Conservation (phyloP, 495 filamentous ascomycete genomes). For the Cercophora newfieldiana region DNA sequence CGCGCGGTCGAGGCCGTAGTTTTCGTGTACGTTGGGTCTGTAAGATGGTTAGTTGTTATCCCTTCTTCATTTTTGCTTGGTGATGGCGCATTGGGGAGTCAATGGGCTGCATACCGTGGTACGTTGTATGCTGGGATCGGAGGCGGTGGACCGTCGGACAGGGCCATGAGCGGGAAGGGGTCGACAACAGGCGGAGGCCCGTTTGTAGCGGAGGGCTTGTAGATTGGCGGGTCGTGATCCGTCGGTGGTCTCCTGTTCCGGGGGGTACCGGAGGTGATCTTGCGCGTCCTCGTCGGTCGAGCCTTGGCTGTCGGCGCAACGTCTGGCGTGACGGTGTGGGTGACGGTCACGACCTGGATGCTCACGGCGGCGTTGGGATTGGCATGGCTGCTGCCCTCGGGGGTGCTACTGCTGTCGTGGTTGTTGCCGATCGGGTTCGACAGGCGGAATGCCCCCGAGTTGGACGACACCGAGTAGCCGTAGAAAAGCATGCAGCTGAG, state of each 20-base stretch:
- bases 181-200: slow-evolving; percentile 35
- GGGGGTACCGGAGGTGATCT: not conserved
- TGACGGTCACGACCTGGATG: not conserved
- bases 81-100: not conserved
- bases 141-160: slow-evolving; percentile 29
- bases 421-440: slow-evolving; percentile 25
- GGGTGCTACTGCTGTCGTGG: not conserved
- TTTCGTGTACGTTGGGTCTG: slow-evolving; percentile 30
- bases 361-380: not conserved
- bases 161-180: slow-evolving; percentile 37
- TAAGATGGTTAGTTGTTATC: not conserved
- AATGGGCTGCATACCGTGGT: slow-evolving; percentile 23
- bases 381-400: not conserved
- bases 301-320: not conserved
- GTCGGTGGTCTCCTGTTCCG: slow-evolving; percentile 26
- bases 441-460: slow-evolving; percentile 25
- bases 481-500: slow-evolving; percentile 27
- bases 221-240: slow-evolving; percentile 35
- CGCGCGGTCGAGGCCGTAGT: slow-evolving; percentile 35
- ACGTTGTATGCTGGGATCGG: slow-evolving; percentile 46
- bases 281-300: not conserved
- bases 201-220: slow-evolving; percentile 35
- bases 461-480: slow-evolving; percentile 22
- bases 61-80: not conserved
- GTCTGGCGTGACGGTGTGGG: not conserved